phyloP scores from a whole-genome alignment of 73 alveolate species.

The Tetrahymena malaccensis region DNA sequence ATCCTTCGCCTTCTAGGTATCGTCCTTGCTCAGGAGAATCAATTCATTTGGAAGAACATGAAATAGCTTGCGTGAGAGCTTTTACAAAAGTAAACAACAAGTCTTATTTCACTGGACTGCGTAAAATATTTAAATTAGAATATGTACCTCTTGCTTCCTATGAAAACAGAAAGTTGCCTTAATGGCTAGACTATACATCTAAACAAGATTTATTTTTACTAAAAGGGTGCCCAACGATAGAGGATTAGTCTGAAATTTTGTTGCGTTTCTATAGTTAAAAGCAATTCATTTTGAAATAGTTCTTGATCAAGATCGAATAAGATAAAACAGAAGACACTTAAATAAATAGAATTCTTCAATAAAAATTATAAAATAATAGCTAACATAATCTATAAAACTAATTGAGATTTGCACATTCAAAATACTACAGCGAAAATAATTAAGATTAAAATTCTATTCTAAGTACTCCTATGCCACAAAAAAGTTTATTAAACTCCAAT shows the following conservation, averaged over 20 bases:
- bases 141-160: neutral
- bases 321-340: neutral
- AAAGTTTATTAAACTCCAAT: neutral
- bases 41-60: neutral
- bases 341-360: too few species aligned
- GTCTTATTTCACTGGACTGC: neutral
- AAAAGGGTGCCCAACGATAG: neutral
- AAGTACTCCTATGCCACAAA: neutral
- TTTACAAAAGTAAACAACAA: neutral
- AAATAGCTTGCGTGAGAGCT: neutral
- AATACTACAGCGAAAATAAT: neutral
- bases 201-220: neutral
- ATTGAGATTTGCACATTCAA: neutral
- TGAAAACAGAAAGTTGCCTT: neutral
- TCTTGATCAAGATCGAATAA: neutral
- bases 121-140: neutral
- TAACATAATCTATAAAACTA: neutral
- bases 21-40: neutral
- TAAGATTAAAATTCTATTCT: neutral
- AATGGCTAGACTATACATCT: neutral
- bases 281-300: neutral
- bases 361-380: too few species aligned
- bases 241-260: neutral
- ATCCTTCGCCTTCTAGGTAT: neutral
- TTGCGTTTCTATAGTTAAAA: neutral